Conservation (phyloP, 2,329 filamentous ascomycete species). For the Microascus cirrosus region DNA sequence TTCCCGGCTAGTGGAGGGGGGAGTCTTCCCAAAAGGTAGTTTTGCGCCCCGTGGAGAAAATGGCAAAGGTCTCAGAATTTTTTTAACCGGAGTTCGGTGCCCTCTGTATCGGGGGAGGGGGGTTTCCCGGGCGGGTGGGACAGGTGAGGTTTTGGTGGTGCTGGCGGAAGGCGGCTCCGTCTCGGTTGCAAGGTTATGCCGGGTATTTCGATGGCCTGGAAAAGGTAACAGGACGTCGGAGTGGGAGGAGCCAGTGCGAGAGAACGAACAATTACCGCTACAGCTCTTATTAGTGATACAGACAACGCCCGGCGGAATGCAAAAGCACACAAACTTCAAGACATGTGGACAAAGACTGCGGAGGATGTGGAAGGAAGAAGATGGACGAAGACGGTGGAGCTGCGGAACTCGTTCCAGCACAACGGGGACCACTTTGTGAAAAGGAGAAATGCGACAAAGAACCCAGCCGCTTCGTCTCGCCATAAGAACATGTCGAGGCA, state of each 20-base stretch:
- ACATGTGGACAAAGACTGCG: not conserved
- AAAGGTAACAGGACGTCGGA: not conserved
- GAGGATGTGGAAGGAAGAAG: not conserved
- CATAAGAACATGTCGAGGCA: not conserved
- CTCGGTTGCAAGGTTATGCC: conserved; percentile 5
- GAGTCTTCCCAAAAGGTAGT: not conserved
- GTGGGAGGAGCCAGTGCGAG: not conserved
- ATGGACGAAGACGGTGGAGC: conserved; percentile 4
- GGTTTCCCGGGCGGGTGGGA: not conserved
- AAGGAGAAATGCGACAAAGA: not conserved
- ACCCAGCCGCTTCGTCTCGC: not conserved
- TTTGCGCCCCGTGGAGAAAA: not conserved
- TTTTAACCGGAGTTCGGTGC: not conserved
- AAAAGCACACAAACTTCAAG: not conserved
- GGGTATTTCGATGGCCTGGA: not conserved
- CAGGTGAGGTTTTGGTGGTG: not conserved
- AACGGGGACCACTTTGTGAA: not conserved
- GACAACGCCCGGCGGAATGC: not conserved
- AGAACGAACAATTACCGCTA: not conserved
- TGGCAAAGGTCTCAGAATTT: not conserved
- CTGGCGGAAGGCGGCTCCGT: not conserved
- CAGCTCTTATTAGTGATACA: not conserved
- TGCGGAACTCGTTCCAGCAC: not conserved
- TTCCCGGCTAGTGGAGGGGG: not conserved
- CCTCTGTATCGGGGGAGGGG: conserved; percentile 5